Evolutionary conservation across 1,139 yeast genomes (phyloP), one percentile per base, ranked within the genome.

Genomic region (Pichia sp.): DNA sequence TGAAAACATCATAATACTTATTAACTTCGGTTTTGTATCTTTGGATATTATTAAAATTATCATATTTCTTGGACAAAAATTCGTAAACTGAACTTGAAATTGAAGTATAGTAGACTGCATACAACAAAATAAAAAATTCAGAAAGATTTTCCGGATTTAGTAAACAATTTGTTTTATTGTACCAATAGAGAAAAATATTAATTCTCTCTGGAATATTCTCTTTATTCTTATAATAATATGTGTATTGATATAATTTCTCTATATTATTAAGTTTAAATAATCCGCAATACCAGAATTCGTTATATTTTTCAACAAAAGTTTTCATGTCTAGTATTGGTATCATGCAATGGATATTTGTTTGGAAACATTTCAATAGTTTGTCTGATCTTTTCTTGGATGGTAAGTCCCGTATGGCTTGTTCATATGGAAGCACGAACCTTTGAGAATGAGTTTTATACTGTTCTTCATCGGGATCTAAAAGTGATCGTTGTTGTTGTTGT

Each of bases 261-360:
- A 56, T 46, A 35, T 59, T 59, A 23, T 51, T 56, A 24, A 51
- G 48, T 18, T 52, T 34, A 37, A 55, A 56, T 30, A 59, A 46
- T 8, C 61, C 60, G 41, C 60, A 57, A 48, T 58, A 66, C 84
- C 84, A 79, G 53, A 71, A 79, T 30, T 63, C 66, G 27, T 74
- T 76, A 56, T 77, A 82, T 50, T 75, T 76, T 37, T 57, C 57
- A 9, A 71, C 51, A 51, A 78, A 78, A 29, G 70, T 74, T 5
- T 60, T 51, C 34, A 68, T 55, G 39, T 70, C 69, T 45, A 79
- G 55, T 3, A 79, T 64, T 0, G 85, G 85, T 22, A 79, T 59
- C 18, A 79, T 61, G 6, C 79, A 73, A 56, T 78, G 82, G 25
- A 79, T 78, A 2, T 80, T 75, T 44, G 69, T 71, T 22, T 73